Percentiles rank a stretch among this genome's conserved stretches.
phyloP scores from a whole-genome alignment of 495 filamentous ascomycete genomes.

The Saxispiralis lemnorum region DNA sequence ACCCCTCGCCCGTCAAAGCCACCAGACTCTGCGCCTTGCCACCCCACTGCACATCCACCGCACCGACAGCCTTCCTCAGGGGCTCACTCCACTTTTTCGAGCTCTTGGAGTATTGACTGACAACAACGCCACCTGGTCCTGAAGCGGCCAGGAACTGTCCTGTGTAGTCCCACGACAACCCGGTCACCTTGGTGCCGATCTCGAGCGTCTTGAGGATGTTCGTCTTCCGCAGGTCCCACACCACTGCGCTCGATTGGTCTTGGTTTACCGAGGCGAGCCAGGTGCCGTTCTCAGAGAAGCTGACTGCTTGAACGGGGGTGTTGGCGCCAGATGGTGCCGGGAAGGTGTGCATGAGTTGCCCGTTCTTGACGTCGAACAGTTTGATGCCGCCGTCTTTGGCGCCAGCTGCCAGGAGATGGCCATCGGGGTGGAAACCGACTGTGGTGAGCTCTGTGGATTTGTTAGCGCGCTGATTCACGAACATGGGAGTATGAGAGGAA shows the following conservation, averaged over 20 bases:
- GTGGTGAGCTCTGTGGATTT: constrained; percentile 48
- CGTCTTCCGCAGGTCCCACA: constrained; percentile 83
- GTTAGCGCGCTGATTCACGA: constrained; percentile 21
- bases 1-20: constrained; percentile 54
- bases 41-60: constrained; percentile 62
- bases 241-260: constrained; percentile 53
- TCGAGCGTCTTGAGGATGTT: constrained; percentile 63
- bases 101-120: constrained; percentile 72
- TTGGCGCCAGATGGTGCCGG: constrained; percentile 30
- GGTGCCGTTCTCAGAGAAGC: constrained; percentile 94
- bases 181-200: constrained; percentile 53
- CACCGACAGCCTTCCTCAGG: constrained; percentile 53
- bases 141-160: constrained; percentile 79
- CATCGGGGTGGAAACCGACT: constrained; percentile 85
- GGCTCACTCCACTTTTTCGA: constrained; percentile 81
- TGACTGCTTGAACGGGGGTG: constrained; percentile 45
- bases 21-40: constrained; percentile 54
- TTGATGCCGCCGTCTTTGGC: constrained; percentile 59
- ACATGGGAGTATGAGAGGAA: neutral
- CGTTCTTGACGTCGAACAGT: constrained; percentile 66
- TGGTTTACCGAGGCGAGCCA: constrained; percentile 70
- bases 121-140: constrained; percentile 62
- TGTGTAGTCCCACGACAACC: constrained; percentile 78
- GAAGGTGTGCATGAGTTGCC: constrained; percentile 50
- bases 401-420: constrained; percentile 78